phyloP scores from a whole-genome alignment of 2,329 filamentous ascomycete genomes.

The Zymoseptoria tritici region DNA sequence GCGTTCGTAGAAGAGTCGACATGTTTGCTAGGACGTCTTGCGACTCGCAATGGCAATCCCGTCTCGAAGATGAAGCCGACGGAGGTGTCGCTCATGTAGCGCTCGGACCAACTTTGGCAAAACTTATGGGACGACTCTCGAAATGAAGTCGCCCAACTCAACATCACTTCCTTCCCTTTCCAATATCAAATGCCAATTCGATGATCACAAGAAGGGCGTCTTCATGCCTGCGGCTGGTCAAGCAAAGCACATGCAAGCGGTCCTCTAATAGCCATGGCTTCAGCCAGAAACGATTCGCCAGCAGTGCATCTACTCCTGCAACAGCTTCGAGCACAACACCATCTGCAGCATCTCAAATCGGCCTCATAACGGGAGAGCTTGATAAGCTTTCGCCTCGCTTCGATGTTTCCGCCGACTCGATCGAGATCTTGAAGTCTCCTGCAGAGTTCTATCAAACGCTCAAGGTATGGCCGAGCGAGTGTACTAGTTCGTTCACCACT shows the following conservation, averaged over 20 bases:
- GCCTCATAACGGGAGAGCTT: slow-evolving; percentile 62
- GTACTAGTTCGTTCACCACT: slow-evolving; percentile 1
- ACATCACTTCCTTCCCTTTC: slow-evolving; percentile 1
- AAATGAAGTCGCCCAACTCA: neutral
- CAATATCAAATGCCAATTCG: slow-evolving; percentile 10
- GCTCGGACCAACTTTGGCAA: neutral
- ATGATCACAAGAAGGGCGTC: slow-evolving; percentile 25
- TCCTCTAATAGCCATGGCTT: slow-evolving; percentile 8
- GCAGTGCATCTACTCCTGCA: slow-evolving; percentile 15
- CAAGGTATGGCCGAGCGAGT: slow-evolving; percentile 53
- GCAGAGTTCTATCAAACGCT: slow-evolving; percentile 85
- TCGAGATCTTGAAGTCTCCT: slow-evolving; percentile 71
- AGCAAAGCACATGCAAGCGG: neutral
- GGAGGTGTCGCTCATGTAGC: neutral
- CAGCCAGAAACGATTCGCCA: slow-evolving; percentile 20
- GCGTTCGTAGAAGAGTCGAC: slow-evolving; percentile 83
- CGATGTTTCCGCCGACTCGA: slow-evolving; percentile 70
- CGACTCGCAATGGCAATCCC: slow-evolving; percentile 4
- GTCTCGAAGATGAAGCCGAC: neutral
- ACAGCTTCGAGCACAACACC: slow-evolving; percentile 12
- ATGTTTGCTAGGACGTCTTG: slow-evolving; percentile 47
- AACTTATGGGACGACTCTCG: neutral
- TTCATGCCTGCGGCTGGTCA: slow-evolving; percentile 20
- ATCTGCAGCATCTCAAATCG: slow-evolving; percentile 46
- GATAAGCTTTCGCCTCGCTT: slow-evolving; percentile 89